Base-by-base conservation (phyloP, 306 rosid genomes). In the Cajanus cajan region DNA sequence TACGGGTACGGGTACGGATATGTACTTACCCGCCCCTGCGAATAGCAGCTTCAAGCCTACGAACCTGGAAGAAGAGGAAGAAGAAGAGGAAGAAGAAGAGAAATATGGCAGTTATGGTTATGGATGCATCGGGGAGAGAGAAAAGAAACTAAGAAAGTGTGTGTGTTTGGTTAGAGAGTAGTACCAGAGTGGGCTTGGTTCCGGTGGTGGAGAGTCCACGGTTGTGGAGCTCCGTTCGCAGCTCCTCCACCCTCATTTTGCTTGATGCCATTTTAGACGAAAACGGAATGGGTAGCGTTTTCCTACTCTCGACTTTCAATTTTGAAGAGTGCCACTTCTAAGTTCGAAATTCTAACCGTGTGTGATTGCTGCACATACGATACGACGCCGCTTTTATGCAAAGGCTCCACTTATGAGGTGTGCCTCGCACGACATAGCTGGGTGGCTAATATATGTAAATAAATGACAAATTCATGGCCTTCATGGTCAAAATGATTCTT, bases 171-270 rank as follows among this genome's bases (percentile, higher is more conserved):
- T n/a, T 0, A 0, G 28, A 24, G 15, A 13, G 40, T 68, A 28
- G 34, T 71, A 93, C 98, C 88, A 95, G 86, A 19, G 88, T 80
- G 52, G 93, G 96, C 40, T 93, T 93, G 44, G 67, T 86, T 84
- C 99, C 98, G 65, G 90, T 33, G 57, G 84, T 82, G 79, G 65
- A 66, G 74, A 95, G 94, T 7, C 98, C 94, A 51, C 96, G 99
- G 39, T 87, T 87, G 69, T 84, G 48, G 4, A 95, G 89, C 80
- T 92, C 79, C 48, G 84, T 47, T 14, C 98, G 90, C 41, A 95
- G 90, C 59, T 93, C 94, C 11, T 87, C 99, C 22, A 89, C 97
- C 78, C 67, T 90, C 84, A 93, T 88, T 85, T 81, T 87, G 74
- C 61, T 79, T 9, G 97, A 90, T 13, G 92, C 93, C 97, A 92